Base-by-base conservation (phyloP, 495 filamentous ascomycete species). In the Aspergillus heteromorphus region DNA sequence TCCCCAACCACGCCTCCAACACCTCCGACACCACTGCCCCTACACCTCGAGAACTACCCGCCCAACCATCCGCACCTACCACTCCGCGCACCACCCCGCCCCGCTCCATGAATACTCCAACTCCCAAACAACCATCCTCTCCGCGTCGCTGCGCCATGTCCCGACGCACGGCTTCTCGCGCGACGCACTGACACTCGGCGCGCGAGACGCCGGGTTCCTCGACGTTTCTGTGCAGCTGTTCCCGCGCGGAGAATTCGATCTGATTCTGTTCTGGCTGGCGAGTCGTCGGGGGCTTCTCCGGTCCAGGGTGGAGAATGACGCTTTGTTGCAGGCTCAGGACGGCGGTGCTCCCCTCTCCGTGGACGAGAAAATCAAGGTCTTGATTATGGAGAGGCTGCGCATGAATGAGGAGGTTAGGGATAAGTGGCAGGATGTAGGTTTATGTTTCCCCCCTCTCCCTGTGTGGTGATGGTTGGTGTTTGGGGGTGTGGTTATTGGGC, bases 391-490 rank as follows among this genome's bases (percentile, higher is more conserved):
- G 68, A 64, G 93, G 48, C 63, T 98, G 58, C 69, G 78, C 49
- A 87, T 82, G 60, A 97, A 97, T 67, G 64, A 59, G 18, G 76
- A 81, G 2, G 74, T 96, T 18, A 81, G 87, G 45, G 73, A 80
- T 48, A 75, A 84, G 45, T 95, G 88, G 90, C 88, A 92, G 72
- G 90, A 92, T 81, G 91, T 92, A 61, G 53, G 79, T n/a, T n/a
- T n/a, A n/a, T n/a, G 21, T 27, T 73, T 45, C 45, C 43, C 49
- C 21, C 56, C 19, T 21, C 40, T 17, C 19, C 23, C 41, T 43
- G 9, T 36, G 8, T 36, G 2, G 5, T 14, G 31, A 14, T 36
- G 31, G 31, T 11, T 11, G 8, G 4, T n/a, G n/a, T n/a, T n/a
- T 36, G 3, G 31, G 13, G 13, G 8, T 11, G 8, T 2, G 9